A percentile compares a stretch with the other conserved stretches of the same genome.
Evolutionary conservation across 305 asterid genomes (phyloP).

Genomic region (Nicotiana rustica): DNA sequence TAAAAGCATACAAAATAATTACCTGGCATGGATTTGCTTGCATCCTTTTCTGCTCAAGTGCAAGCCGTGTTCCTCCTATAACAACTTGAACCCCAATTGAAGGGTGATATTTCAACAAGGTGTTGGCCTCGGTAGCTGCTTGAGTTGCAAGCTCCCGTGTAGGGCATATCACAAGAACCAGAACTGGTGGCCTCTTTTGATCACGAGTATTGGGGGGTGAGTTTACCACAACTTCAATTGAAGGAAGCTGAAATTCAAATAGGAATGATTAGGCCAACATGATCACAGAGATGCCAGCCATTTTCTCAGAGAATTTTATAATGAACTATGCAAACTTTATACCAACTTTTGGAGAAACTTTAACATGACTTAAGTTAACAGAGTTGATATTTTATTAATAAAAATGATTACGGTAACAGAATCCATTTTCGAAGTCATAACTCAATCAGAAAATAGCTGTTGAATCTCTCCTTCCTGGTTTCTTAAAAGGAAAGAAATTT

Average conservation of each 20-base stretch:
- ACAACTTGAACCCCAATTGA: slow-evolving; percentile 98
- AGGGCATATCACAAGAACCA: slow-evolving; percentile 90
- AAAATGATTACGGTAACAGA: background rate
- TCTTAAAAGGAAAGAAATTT: background rate
- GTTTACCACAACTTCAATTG: slow-evolving; percentile 80
- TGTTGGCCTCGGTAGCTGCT: slow-evolving; percentile 94
- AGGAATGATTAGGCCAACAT: background rate
- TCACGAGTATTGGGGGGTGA: slow-evolving; percentile 61
- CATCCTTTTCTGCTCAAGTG: slow-evolving; percentile 87
- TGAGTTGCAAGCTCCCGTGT: slow-evolving; percentile 96
- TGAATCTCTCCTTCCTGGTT: background rate
- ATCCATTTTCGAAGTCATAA: slow-evolving; percentile 26
- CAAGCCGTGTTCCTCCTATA: slow-evolving; percentile 93
- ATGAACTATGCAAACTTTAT: background rate
- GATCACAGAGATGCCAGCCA: slow-evolving; percentile 27
- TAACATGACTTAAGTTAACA: slow-evolving; percentile 1
- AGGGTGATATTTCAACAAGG: slow-evolving; percentile 85
- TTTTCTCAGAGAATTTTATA: background rate
- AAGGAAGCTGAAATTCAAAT: slow-evolving; percentile 78
- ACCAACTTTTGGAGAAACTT: slow-evolving; percentile 27
- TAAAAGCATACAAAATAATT: background rate
- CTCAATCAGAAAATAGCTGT: slow-evolving; percentile 25
- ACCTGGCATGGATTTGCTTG: slow-evolving; percentile 98
- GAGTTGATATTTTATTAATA: background rate
- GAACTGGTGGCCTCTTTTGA: slow-evolving; percentile 75